A percentile compares a stretch with the other conserved stretches of the same genome.
Conservation (phyloP, 1,139 yeast genomes). For the Kurtzmaniella natalensis region DNA sequence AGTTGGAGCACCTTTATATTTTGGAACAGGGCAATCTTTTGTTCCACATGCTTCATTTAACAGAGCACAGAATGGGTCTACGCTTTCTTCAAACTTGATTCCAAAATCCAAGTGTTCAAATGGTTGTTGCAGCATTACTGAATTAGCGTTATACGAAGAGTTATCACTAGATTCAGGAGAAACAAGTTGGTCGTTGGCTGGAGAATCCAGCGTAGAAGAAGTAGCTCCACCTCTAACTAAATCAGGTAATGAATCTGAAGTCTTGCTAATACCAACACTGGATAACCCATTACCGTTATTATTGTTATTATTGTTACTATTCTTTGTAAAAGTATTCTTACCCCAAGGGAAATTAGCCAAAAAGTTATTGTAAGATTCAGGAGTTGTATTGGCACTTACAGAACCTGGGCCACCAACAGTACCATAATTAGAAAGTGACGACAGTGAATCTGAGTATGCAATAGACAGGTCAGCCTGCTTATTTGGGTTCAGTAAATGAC, state of each 20-base stretch:
- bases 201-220: constrained; percentile 34
- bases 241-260: constrained; percentile 27
- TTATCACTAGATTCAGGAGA: constrained; percentile 29
- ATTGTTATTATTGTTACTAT: background rate
- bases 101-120: constrained; percentile 17
- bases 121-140: constrained; percentile 11
- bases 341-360: constrained; percentile 36
- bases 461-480: constrained; percentile 1
- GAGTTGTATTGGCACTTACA: constrained; percentile 14
- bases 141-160: constrained; percentile 9
- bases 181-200: constrained; percentile 36
- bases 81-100: constrained; percentile 36
- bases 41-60: constrained; percentile 83
- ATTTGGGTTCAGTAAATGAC: constrained; percentile 25
- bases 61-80: constrained; percentile 67
- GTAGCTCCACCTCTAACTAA: constrained; percentile 26
- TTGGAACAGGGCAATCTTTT: constrained; percentile 66
- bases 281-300: constrained; percentile 7
- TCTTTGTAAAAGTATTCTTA: constrained; percentile 17
- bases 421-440: constrained; percentile 1
- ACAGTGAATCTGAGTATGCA: background rate
- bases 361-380: constrained; percentile 11
- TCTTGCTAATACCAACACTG: no score
- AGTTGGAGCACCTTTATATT: constrained; percentile 22
- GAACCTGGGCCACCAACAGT: background rate